Base-by-base conservation (phyloP, 768 basidiomycete genomes). In the Cytidiella melzeri region DNA sequence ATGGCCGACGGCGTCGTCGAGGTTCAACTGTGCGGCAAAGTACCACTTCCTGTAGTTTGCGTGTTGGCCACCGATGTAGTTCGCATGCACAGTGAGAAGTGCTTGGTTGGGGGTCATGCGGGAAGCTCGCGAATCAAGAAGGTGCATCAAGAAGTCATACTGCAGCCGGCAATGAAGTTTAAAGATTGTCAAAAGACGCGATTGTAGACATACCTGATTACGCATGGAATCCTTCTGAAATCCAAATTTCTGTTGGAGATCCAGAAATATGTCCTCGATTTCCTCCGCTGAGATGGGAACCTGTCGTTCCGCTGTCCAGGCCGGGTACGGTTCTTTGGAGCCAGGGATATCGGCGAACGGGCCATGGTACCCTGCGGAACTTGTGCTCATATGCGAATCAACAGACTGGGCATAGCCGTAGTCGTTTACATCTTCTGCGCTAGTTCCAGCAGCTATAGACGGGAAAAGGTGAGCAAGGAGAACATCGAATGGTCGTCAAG, bases 41-140 rank as follows among this genome's bases (percentile, higher is more conserved):
- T 99, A 99, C 96, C 96, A 98, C 69, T 98, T 97, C 66, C 96
- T 88, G 68, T 98, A 98, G 73, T 98, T 98, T 58, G 96, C 96
- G 63, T 98, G 89, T 62, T 92, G 90, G 41, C 96, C 96, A 49
- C 96, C 96, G 53, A 99, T 97, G 69, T 98, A 99, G 68, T 99
- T 95, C 46, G 95, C 95, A 64, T 99, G 96, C 20, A 99, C 77
- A 30, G 96, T 98, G 54, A 96, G 77, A 41, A 99, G 79, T 2
- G 96, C 96, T 61, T 97, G 94, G 64, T 88, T 88, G 10, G 96
- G 93, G 6, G 89, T 81, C 95, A 98, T 98, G 54, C 96, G 87
- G 19, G 94, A 97, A n/a, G 95, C 91, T 51, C 91, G 83, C 39
- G 93, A 96, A 69, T 99, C 96, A 61, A 99, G 87, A 54, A 92